phyloP scores from a whole-genome alignment of 495 filamentous ascomycete genomes.

The Neurospora sp. region DNA sequence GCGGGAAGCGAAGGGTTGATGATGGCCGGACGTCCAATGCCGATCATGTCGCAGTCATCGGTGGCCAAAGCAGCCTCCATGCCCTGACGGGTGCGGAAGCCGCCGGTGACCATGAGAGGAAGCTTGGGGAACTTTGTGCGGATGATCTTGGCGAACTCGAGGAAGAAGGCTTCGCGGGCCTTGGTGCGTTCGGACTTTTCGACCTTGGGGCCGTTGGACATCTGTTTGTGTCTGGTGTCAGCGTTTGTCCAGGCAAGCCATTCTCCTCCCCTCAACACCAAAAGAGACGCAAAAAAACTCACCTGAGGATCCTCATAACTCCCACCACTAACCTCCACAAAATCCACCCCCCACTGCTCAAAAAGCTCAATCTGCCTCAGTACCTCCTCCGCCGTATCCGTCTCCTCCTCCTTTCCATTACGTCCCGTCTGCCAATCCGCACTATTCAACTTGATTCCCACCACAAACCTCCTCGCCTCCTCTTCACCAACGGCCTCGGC shows the following conservation, averaged over 20 bases:
- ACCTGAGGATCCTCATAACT: slow-evolving; percentile 44
- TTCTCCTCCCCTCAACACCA: background rate
- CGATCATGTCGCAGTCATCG: slow-evolving; percentile 48
- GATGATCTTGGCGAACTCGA: slow-evolving; percentile 42
- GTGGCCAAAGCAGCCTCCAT: slow-evolving; percentile 41
- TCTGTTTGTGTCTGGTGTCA: background rate
- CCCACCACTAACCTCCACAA: slow-evolving; percentile 53
- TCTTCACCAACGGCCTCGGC: slow-evolving; percentile 47
- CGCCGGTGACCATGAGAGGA: slow-evolving; percentile 36
- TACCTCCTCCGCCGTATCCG: slow-evolving; percentile 35
- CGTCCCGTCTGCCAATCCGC: slow-evolving; percentile 36
- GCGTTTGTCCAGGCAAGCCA: background rate
- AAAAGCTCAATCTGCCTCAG: slow-evolving; percentile 46
- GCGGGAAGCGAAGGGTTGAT: slow-evolving; percentile 39
- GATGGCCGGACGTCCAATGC: slow-evolving; percentile 44
- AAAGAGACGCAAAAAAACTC: background rate
- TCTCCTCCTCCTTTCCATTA: slow-evolving; percentile 12
- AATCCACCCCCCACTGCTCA: slow-evolving; percentile 45
- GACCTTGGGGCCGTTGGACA: background rate
- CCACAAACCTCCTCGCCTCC: slow-evolving; percentile 40
- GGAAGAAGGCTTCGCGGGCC: slow-evolving; percentile 52
- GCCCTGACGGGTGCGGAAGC: slow-evolving; percentile 45
- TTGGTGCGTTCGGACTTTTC: slow-evolving; percentile 28
- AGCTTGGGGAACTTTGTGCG: slow-evolving; percentile 33
- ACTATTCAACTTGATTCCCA: slow-evolving; percentile 56